Evolutionary conservation across 306 rosid genomes (phyloP).

Genomic region (Quercus glauca): DNA sequence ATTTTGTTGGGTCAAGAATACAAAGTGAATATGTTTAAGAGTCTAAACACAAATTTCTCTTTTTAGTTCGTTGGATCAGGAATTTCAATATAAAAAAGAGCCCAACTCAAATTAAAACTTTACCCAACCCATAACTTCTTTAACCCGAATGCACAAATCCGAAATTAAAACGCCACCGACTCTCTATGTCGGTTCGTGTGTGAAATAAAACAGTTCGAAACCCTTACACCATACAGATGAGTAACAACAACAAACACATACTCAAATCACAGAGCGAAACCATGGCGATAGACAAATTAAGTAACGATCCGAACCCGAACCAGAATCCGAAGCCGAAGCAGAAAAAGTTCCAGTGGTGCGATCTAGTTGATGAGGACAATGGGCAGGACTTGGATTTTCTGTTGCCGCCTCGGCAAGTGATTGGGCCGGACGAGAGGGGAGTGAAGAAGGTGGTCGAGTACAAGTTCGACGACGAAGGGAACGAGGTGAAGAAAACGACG

Average conservation of each 20-base stretch:
- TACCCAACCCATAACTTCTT: too few relatives aligned
- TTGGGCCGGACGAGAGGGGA: conserved; percentile 84
- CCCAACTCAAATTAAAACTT: too few relatives aligned
- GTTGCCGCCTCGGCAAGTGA: conserved; percentile 70
- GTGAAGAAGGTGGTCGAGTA: conserved; percentile 70
- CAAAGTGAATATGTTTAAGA: background rate
- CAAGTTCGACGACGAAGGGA: conserved; percentile 77
- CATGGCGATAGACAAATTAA: background rate
- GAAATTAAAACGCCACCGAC: too few relatives aligned
- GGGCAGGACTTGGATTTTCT: conserved; percentile 78
- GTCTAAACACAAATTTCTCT: background rate
- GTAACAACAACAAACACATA: background rate
- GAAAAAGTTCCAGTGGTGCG: conserved; percentile 50
- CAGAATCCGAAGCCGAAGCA: background rate
- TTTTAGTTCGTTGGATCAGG: too few relatives aligned
- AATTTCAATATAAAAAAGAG: too few relatives aligned
- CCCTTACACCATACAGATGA: too few relatives aligned
- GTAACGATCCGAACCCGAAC: background rate
- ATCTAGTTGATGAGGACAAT: conserved; percentile 71
- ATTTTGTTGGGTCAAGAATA: too few relatives aligned
- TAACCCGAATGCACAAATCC: too few relatives aligned
- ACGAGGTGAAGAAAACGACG: conserved; percentile 75
- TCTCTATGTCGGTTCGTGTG: too few relatives aligned
- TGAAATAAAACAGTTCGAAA: too few relatives aligned
- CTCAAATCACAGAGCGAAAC: background rate